Percentiles rank a stretch among this genome's conserved stretches.
Conservation (phyloP, 768 basidiomycete genomes). For the Trametes cubensis region DNA sequence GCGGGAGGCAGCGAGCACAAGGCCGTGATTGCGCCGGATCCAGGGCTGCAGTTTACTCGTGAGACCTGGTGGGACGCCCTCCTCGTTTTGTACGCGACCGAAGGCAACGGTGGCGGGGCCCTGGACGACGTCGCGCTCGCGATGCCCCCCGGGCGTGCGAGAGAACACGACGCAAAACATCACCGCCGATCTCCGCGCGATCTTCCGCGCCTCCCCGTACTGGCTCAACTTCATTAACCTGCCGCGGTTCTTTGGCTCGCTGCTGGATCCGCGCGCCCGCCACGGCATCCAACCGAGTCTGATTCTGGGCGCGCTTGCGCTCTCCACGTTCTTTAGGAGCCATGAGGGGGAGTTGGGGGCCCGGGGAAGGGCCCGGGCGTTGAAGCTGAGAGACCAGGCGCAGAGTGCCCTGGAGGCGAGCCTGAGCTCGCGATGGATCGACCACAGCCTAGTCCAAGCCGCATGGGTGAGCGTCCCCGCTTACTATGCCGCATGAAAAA, state of each 20-base stretch:
- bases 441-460: conserved; percentile 73
- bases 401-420: conserved; percentile 73
- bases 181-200: conserved; percentile 59
- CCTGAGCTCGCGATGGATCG: conserved; percentile 69
- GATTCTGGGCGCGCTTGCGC: conserved; percentile 60
- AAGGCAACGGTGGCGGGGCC: not conserved
- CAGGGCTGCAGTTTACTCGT: conserved; percentile 66
- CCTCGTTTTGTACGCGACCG: conserved; percentile 50
- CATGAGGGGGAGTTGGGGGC: conserved; percentile 55
- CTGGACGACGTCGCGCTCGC: conserved; percentile 18
- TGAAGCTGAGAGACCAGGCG: conserved; percentile 66
- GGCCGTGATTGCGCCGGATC: conserved; percentile 42
- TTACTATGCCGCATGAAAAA: not conserved
- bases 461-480: conserved; percentile 46
- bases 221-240: conserved; percentile 78
- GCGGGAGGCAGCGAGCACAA: conserved; percentile 1
- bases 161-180: conserved; percentile 49
- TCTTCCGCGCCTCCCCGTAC: conserved; percentile 66
- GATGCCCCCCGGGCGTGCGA: conserved; percentile 41
- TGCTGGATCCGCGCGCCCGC: conserved; percentile 56
- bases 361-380: conserved; percentile 55
- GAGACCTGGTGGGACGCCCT: conserved; percentile 83
- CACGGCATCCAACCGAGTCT: conserved; percentile 68
- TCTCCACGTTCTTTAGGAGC: conserved; percentile 72
- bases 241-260: conserved; percentile 63